Percentiles rank a stretch among this genome's conserved stretches.
These are phyloP conservation scores for Penicillium antarcticum DNA, from an alignment of 495 filamentous ascomycete genomes.

Conservation along the genomic window DNA sequence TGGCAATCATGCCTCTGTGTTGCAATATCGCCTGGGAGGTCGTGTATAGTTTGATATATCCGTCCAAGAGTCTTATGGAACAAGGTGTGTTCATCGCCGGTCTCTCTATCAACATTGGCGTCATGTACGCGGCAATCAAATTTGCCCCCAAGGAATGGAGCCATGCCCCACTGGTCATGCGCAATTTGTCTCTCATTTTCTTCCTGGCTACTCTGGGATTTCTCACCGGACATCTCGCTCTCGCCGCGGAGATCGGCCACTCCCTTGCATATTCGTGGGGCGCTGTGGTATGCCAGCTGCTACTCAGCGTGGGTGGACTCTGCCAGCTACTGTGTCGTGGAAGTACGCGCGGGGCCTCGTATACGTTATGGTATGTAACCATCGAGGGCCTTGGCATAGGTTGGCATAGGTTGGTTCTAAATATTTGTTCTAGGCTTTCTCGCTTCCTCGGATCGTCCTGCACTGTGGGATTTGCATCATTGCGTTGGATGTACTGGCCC, in stretches of 20 bases:
- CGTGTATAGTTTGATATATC: constrained; percentile 15
- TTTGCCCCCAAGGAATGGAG: constrained; percentile 15
- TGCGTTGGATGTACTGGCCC: constrained; percentile 2
- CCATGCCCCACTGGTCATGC: constrained; percentile 9
- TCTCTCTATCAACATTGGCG: constrained; percentile 7
- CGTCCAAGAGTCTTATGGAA: not conserved
- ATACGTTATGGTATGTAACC: constrained; percentile 6
- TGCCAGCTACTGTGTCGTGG: constrained; percentile 8
- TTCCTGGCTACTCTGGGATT: not conserved
- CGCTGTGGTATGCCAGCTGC: constrained; percentile 6
- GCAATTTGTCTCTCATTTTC: constrained; percentile 7
- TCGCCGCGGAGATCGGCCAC: constrained; percentile 7
- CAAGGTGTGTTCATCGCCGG: not conserved
- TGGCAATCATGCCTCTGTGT: constrained; percentile 17
- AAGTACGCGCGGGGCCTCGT: constrained; percentile 10
- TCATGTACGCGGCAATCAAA: constrained; percentile 14
- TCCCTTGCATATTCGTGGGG: constrained; percentile 5
- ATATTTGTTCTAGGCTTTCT: not conserved
- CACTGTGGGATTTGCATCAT: not conserved
- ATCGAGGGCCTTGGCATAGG: not conserved
- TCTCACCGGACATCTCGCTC: constrained; percentile 3
- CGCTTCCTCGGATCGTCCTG: not conserved
- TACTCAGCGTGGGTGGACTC: constrained; percentile 3
- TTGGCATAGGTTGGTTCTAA: not conserved
- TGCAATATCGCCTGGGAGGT: constrained; percentile 23